A percentile compares a stretch with the other conserved stretches of the same genome.
These are phyloP conservation scores for Irpex sp. DNA, from an alignment of 1,284 basidiomycete genomes.

Conservation along the genomic window DNA sequence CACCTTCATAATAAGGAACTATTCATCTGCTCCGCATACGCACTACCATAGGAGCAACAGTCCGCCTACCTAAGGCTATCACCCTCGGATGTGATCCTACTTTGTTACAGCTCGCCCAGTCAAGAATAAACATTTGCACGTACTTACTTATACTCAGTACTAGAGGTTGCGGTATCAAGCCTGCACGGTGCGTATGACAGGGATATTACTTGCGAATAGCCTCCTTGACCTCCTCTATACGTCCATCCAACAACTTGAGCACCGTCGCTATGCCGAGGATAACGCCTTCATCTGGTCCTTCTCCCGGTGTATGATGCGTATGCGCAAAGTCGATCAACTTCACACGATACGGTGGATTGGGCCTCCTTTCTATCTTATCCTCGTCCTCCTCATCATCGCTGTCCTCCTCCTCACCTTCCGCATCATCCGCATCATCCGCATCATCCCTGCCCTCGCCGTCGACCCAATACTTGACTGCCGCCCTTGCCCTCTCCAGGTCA, in stretches of 20 bases:
- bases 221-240: neutral
- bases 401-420: conserved; percentile 27
- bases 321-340: conserved; percentile 97
- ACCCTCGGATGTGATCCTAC: too few relatives aligned
- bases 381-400: conserved; percentile 29
- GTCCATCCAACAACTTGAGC: conserved; percentile 63
- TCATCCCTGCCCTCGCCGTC: conserved; percentile 44
- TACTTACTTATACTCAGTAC: too few relatives aligned
- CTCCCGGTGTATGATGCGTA: conserved; percentile 73
- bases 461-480: conserved; percentile 40
- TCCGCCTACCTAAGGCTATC: too few relatives aligned
- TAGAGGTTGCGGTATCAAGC: too few relatives aligned
- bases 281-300: conserved; percentile 86
- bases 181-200: too few relatives aligned
- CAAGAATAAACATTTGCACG: too few relatives aligned
- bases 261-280: conserved; percentile 78
- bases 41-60: too few relatives aligned
- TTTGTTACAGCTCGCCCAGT: too few relatives aligned
- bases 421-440: conserved; percentile 42
- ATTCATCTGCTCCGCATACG: too few relatives aligned
- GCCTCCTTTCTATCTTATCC: conserved; percentile 39
- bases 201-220: neutral
- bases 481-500: conserved; percentile 52
- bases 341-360: conserved; percentile 68
- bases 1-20: too few relatives aligned